Evolutionary conservation across 768 basidiomycete species (phyloP).

Genomic region (Amanita molliuscula): DNA sequence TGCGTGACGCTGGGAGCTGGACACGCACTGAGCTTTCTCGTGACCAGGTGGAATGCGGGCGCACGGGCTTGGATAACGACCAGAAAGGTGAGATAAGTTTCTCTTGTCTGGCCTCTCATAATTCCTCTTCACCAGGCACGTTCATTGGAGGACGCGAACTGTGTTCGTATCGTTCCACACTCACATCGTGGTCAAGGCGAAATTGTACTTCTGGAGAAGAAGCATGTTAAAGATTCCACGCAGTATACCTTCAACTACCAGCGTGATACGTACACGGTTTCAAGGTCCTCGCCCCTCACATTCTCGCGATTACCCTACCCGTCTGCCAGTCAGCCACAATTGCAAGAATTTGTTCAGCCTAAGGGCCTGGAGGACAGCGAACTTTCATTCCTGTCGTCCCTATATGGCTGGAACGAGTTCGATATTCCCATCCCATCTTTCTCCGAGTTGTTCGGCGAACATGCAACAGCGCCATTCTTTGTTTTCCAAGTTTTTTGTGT

Average conservation of each 20-base stretch:
- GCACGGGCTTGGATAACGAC: slow-evolving; percentile 79
- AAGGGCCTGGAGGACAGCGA: slow-evolving; percentile 40
- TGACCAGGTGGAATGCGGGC: slow-evolving; percentile 81
- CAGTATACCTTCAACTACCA: slow-evolving; percentile 91
- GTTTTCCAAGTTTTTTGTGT: slow-evolving; percentile 99
- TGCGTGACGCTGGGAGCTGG: slow-evolving; percentile 76
- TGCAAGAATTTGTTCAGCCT: slow-evolving; percentile 54
- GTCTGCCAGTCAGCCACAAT: slow-evolving; percentile 55
- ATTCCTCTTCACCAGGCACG: slow-evolving; percentile 29
- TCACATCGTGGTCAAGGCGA: slow-evolving; percentile 82
- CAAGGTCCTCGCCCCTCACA: slow-evolving; percentile 39
- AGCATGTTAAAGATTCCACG: slow-evolving; percentile 38
- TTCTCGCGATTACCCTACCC: slow-evolving; percentile 88
- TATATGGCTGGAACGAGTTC: slow-evolving; percentile 93
- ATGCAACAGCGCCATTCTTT: slow-evolving; percentile 98
- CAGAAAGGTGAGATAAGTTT: slow-evolving; percentile 36
- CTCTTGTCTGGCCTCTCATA: slow-evolving; percentile 1
- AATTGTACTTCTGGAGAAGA: slow-evolving; percentile 70
- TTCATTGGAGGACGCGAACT: slow-evolving; percentile 63
- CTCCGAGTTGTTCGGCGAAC: slow-evolving; percentile 83
- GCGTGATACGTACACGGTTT: slow-evolving; percentile 80
- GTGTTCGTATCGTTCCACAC: slow-evolving; percentile 73
- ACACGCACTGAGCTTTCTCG: slow-evolving; percentile 87
- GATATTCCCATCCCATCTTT: slow-evolving; percentile 97
- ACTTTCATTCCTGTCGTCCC: slow-evolving; percentile 39